Evolutionary conservation across 495 filamentous ascomycete species (phyloP).

Genomic region (Lasiosphaeria miniovina): DNA sequence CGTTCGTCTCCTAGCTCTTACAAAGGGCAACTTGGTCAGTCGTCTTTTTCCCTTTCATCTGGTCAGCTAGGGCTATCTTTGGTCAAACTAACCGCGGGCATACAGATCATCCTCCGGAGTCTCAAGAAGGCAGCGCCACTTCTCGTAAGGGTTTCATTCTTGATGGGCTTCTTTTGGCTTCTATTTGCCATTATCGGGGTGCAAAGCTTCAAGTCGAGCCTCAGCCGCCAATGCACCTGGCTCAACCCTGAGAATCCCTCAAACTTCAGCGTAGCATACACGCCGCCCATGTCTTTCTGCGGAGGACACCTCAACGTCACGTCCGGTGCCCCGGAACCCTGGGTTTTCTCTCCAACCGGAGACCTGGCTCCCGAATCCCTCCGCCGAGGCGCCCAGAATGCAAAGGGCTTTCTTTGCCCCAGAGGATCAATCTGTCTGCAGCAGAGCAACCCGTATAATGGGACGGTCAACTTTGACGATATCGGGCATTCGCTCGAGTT

Average conservation of each 20-base stretch:
- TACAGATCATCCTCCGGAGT: slow-evolving; percentile 83
- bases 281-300: slow-evolving; percentile 70
- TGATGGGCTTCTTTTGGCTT: slow-evolving; percentile 98
- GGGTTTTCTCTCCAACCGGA: slow-evolving; percentile 47
- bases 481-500: slow-evolving; percentile 86
- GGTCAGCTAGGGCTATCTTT: not conserved
- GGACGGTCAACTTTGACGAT: slow-evolving; percentile 92
- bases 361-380: slow-evolving; percentile 21
- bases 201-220: slow-evolving; percentile 95
- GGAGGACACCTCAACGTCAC: slow-evolving; percentile 69
- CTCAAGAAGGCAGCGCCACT: slow-evolving; percentile 92
- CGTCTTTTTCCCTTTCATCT: not conserved
- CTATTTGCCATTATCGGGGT: slow-evolving; percentile 95
- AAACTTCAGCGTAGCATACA: slow-evolving; percentile 44
- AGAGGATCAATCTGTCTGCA: slow-evolving; percentile 76
- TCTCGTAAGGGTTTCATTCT: slow-evolving; percentile 90
- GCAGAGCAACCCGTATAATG: slow-evolving; percentile 74
- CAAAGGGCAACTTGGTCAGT: slow-evolving; percentile 81
- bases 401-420: slow-evolving; percentile 93
- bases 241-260: slow-evolving; percentile 54
- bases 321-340: slow-evolving; percentile 60
- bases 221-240: slow-evolving; percentile 87
- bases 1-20: slow-evolving; percentile 80
- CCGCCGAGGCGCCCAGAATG: slow-evolving; percentile 36
- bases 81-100: slow-evolving; percentile 23